phyloP scores from a whole-genome alignment of 345 rosid genomes.

The Sonneratia caseolaris region DNA sequence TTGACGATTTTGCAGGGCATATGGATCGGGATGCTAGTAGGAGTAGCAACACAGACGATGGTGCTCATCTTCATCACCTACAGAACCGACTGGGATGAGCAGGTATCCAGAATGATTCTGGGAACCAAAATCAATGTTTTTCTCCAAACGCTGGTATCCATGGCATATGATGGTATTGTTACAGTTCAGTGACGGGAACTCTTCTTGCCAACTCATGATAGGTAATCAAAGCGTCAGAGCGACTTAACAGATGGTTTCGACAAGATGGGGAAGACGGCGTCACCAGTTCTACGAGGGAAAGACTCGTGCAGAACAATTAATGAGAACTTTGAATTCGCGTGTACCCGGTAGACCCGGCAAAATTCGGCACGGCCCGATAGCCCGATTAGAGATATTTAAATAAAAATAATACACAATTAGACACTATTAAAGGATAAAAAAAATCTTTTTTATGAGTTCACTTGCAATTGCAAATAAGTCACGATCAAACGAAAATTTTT shows the following conservation, averaged over 20 bases:
- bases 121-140: background rate
- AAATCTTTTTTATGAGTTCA: too few species aligned
- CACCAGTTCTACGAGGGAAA: background rate
- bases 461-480: too few species aligned
- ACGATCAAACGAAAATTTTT: too few species aligned
- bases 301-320: background rate
- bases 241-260: slow-evolving; percentile 12
- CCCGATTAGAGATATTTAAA: too few species aligned
- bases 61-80: slow-evolving; percentile 22
- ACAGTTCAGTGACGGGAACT: too few species aligned
- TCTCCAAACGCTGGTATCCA: background rate
- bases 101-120: slow-evolving; percentile 9
- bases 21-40: slow-evolving; percentile 33
- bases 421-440: too few species aligned
- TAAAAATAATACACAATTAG: too few species aligned
- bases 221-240: slow-evolving; percentile 19
- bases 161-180: background rate
- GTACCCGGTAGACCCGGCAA: too few species aligned
- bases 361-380: too few species aligned
- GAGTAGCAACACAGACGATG: slow-evolving; percentile 26
- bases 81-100: slow-evolving; percentile 40
- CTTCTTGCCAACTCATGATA: background rate
- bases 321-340: background rate
- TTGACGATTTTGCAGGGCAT: slow-evolving; percentile 22
- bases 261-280: background rate